Percentiles rank a stretch among this genome's conserved stretches.
Evolutionary conservation across 1,284 basidiomycete genomes (phyloP).

Genomic region (Ganoderma boninense): DNA sequence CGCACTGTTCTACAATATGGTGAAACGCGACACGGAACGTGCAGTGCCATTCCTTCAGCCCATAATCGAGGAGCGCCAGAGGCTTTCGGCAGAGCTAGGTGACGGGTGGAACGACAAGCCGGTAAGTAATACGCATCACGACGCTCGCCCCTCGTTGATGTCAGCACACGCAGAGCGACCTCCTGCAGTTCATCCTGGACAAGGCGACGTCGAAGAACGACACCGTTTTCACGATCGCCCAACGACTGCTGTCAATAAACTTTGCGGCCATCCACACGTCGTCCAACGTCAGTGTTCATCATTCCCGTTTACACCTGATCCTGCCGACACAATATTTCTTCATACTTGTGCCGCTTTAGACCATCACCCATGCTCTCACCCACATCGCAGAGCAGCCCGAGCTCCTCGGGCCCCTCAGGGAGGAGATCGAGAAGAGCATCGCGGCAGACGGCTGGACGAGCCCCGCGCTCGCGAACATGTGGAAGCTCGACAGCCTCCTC

Average conservation of each 20-base stretch:
- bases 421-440: slow-evolving; percentile 51
- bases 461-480: slow-evolving; percentile 50
- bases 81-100: neutral
- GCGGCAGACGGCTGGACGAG: slow-evolving; percentile 55
- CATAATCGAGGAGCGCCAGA: neutral
- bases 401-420: slow-evolving; percentile 51
- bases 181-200: slow-evolving; percentile 55
- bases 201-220: slow-evolving; percentile 40
- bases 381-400: slow-evolving; percentile 51
- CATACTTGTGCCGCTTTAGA: slow-evolving; percentile 32
- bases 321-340: too few species aligned
- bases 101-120: neutral
- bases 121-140: neutral
- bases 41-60: neutral
- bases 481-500: slow-evolving; percentile 60
- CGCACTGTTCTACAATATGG: neutral
- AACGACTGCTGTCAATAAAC: slow-evolving; percentile 53
- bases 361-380: slow-evolving; percentile 47
- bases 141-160: neutral
- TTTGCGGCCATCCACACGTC: slow-evolving; percentile 50
- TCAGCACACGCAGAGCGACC: slow-evolving; percentile 44
- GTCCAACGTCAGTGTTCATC: slow-evolving; percentile 42
- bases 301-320: neutral
- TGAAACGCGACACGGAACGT: neutral
- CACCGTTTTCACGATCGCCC: slow-evolving; percentile 43